These are phyloP conservation scores for Protostelium mycophagum DNA, from an alignment of 78 protist species.

Conservation along the genomic window DNA sequence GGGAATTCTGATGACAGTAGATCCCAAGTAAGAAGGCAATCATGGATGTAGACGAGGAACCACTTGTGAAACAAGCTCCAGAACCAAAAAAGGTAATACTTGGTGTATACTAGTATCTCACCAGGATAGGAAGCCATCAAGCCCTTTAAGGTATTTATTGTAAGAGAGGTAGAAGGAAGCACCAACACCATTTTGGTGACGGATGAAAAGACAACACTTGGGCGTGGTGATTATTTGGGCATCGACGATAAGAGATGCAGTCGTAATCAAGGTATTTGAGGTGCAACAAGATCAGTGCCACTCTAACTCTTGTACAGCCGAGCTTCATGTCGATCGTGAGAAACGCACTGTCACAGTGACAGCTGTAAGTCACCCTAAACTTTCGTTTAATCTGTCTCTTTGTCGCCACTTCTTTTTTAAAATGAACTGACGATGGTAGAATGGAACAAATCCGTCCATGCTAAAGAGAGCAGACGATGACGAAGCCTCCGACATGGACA, in stretches of 20 bases:
- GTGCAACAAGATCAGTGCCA: too few relatives aligned
- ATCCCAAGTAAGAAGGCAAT: too few relatives aligned
- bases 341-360: background rate
- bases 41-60: too few relatives aligned
- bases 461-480: background rate
- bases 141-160: too few relatives aligned
- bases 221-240: background rate
- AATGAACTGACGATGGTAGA: too few relatives aligned
- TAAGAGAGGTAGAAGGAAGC: background rate
- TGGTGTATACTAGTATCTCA: background rate
- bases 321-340: background rate
- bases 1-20: too few relatives aligned
- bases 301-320: too few relatives aligned
- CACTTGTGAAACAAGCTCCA: too few relatives aligned
- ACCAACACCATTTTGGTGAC: background rate
- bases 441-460: background rate
- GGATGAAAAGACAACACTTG: background rate
- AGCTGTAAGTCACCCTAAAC: background rate
- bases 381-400: background rate
- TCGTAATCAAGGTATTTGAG: background rate
- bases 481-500: background rate
- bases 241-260: background rate
- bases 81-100: background rate
- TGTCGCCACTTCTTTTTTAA: background rate
- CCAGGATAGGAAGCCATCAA: background rate